Percentiles rank a stretch among this genome's conserved stretches.
These are phyloP conservation scores for Lophiotrema nucula DNA, from an alignment of 495 filamentous ascomycete species.

Conservation along the genomic window DNA sequence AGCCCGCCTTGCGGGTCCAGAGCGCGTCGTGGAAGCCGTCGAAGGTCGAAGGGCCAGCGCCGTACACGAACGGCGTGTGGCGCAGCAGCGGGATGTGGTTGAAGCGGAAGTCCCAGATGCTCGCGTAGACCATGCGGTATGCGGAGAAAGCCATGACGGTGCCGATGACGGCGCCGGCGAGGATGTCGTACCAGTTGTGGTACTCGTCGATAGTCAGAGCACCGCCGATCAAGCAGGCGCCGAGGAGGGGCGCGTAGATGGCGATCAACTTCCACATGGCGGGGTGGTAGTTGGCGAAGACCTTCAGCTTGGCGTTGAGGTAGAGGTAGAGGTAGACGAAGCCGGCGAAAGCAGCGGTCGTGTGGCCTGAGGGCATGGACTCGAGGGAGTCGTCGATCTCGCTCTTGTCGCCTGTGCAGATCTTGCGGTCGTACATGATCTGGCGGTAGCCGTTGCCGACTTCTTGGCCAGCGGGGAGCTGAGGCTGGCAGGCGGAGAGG, in stretches of 20 bases:
- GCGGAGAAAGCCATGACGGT: slow-evolving; percentile 36
- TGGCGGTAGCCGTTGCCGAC: slow-evolving; percentile 47
- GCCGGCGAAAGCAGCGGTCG: slow-evolving; percentile 53
- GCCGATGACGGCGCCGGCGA: slow-evolving; percentile 38
- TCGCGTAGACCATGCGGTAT: slow-evolving; percentile 38
- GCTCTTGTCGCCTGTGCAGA: slow-evolving; percentile 50
- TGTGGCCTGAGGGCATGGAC: slow-evolving; percentile 55
- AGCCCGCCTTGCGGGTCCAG: slow-evolving; percentile 32
- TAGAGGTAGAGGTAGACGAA: slow-evolving; percentile 54
- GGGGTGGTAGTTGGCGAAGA: slow-evolving; percentile 58
- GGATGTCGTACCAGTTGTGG: slow-evolving; percentile 50
- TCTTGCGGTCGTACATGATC: slow-evolving; percentile 51
- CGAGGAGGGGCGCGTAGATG: slow-evolving; percentile 59
- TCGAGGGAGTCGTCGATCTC: slow-evolving; percentile 50
- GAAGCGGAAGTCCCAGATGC: slow-evolving; percentile 37
- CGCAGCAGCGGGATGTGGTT: slow-evolving; percentile 39
- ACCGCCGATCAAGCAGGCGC: slow-evolving; percentile 57
- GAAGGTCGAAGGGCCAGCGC: slow-evolving; percentile 18
- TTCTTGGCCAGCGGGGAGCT: slow-evolving; percentile 28
- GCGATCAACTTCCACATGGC: slow-evolving; percentile 62
- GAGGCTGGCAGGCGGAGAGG: slow-evolving; percentile 52
- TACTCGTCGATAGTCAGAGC: slow-evolving; percentile 58
- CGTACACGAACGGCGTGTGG: slow-evolving; percentile 34
- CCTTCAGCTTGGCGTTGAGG: slow-evolving; percentile 57
- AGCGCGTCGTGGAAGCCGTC: slow-evolving; percentile 30